phyloP scores from a whole-genome alignment of 805 yeast genomes.

The Ogataea nakhonphanomensis region DNA sequence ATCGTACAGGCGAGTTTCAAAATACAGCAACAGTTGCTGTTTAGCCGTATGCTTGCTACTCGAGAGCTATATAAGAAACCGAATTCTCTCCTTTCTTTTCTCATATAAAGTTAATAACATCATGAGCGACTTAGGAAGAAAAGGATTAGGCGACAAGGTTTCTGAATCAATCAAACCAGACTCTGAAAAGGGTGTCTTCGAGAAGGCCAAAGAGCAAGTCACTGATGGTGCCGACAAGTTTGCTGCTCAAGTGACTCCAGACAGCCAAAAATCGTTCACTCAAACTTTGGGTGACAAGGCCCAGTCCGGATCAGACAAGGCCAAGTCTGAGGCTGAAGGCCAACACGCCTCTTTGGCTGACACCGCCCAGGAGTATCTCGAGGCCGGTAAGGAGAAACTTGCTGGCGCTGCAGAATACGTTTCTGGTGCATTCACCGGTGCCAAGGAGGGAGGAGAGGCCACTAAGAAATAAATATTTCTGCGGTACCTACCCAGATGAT shows the following conservation, averaged over 20 bases:
- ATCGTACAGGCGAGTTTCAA: neutral
- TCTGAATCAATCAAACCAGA: constrained; percentile 72
- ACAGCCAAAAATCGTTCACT: constrained; percentile 58
- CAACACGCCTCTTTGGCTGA: constrained; percentile 34
- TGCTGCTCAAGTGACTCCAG: constrained; percentile 61
- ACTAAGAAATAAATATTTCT: constrained; percentile 19
- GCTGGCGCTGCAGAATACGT: constrained; percentile 49
- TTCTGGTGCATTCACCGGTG: constrained; percentile 65
- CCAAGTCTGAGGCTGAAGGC: constrained; percentile 27
- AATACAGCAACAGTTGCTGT: constrained; percentile 6
- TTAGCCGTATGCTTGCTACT: constrained; percentile 5
- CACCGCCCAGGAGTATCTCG: constrained; percentile 44
- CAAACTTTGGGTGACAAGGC: constrained; percentile 54
- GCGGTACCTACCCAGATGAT: neutral
- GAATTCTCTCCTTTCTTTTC: neutral
- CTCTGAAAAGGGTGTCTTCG: constrained; percentile 58
- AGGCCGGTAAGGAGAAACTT: constrained; percentile 46
- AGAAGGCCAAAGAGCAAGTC: constrained; percentile 69
- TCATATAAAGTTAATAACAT: neutral
- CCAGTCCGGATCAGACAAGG: constrained; percentile 45
- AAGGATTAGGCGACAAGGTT: constrained; percentile 65
- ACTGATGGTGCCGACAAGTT: constrained; percentile 65
- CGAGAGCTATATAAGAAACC: constrained; percentile 1
- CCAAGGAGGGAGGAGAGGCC: constrained; percentile 34
- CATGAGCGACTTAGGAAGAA: constrained; percentile 53